Evolutionary conservation across 2,329 filamentous ascomycete genomes (phyloP).

Genomic region (Macrophomina phaseolina): DNA sequence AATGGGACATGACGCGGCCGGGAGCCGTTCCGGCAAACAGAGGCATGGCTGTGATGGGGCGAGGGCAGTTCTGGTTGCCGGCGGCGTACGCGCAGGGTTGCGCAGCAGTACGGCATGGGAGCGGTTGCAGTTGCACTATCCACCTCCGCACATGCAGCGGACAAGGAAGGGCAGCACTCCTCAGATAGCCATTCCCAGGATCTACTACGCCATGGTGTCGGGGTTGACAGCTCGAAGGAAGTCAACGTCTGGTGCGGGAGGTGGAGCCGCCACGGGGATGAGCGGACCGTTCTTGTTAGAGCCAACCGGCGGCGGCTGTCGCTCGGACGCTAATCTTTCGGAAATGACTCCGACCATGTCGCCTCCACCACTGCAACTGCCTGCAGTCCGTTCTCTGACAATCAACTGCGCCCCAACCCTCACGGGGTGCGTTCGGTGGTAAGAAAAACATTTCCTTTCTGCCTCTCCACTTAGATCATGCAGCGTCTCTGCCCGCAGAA

Average conservation of each 20-base stretch:
- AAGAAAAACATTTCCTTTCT: neutral
- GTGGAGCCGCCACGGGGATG: neutral
- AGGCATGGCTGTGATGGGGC: neutral
- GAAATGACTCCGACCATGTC: neutral
- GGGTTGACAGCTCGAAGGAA: neutral
- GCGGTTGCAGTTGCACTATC: too few species aligned
- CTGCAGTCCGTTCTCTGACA: neutral
- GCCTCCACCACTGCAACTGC: neutral
- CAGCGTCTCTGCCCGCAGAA: too few species aligned
- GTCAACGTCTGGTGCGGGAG: neutral
- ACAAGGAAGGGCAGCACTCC: too few species aligned
- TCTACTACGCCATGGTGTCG: too few species aligned
- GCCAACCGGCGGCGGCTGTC: too few species aligned
- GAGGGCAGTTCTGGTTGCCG: neutral
- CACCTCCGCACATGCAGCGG: too few species aligned
- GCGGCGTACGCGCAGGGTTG: neutral
- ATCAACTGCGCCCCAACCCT: neutral
- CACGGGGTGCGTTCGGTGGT: neutral
- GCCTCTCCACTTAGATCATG: too few species aligned
- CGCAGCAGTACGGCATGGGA: too few species aligned
- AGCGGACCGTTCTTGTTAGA: neutral
- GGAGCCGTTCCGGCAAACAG: neutral
- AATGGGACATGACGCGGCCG: neutral
- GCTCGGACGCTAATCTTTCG: neutral
- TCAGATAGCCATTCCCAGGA: too few species aligned